Evolutionary conservation across 306 rosid species (phyloP).

Genomic region (Prunus campanulata): DNA sequence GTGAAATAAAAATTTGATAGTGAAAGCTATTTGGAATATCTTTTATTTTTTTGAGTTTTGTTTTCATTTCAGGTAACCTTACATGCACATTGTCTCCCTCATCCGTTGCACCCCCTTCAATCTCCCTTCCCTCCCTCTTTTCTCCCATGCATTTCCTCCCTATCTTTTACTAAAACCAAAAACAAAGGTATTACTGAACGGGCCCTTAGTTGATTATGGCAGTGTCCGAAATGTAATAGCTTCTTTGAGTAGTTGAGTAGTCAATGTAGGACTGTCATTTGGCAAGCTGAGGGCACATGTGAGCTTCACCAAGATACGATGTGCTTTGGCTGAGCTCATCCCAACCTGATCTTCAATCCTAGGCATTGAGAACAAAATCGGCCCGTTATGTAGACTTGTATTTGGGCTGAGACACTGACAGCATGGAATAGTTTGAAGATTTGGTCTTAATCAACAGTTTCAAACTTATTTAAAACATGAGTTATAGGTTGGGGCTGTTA

Average conservation of each 20-base stretch:
- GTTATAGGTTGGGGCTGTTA: not conserved
- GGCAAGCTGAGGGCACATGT: not conserved
- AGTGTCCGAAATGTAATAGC: not conserved
- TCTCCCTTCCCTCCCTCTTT: not conserved
- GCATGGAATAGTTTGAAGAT: not conserved
- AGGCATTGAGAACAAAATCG: not conserved
- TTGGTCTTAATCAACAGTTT: not conserved
- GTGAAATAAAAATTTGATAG: too few relatives aligned
- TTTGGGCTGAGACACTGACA: not conserved
- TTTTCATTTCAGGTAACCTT: not conserved
- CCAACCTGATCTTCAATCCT: not conserved
- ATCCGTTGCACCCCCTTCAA: not conserved
- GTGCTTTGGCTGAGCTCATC: not conserved
- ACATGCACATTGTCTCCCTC: not conserved
- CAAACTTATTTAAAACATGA: not conserved
- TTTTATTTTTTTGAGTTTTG: not conserved
- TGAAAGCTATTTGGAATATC: not conserved
- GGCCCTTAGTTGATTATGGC: not conserved
- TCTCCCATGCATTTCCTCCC: not conserved
- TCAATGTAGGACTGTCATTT: not conserved
- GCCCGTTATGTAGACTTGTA: not conserved
- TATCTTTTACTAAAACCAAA: not conserved
- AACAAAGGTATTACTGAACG: not conserved
- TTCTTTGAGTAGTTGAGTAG: not conserved
- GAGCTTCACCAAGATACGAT: not conserved